These are phyloP conservation scores for Hypoxylon sp. DNA, from an alignment of 2,329 filamentous ascomycete genomes.

Conservation along the genomic window DNA sequence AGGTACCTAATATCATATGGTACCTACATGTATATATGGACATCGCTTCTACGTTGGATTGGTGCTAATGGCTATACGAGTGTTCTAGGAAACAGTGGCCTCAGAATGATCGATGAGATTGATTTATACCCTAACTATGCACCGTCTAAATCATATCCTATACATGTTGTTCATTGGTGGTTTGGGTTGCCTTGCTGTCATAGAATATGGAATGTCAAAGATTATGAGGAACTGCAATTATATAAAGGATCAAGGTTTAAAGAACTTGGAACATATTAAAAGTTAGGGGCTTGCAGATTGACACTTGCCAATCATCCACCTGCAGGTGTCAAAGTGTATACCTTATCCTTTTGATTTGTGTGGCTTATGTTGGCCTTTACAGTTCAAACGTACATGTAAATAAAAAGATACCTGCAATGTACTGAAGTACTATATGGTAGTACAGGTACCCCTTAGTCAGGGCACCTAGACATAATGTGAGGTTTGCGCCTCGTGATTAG, in stretches of 20 bases:
- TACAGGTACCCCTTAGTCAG: slow-evolving; percentile 22
- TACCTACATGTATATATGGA: background rate
- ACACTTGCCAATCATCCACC: slow-evolving; percentile 24
- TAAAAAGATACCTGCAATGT: background rate
- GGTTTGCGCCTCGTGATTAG: slow-evolving; percentile 44
- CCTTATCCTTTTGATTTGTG: slow-evolving; percentile 6
- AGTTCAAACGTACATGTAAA: background rate
- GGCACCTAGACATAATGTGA: too few relatives aligned
- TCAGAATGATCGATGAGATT: background rate
- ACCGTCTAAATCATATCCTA: slow-evolving; percentile 8
- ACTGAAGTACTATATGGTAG: background rate
- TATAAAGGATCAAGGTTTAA: background rate
- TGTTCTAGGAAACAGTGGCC: slow-evolving; percentile 28
- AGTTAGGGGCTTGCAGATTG: slow-evolving; percentile 14
- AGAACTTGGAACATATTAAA: background rate
- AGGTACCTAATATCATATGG: too few relatives aligned
- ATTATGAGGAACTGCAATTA: background rate
- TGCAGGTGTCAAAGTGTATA: slow-evolving; percentile 23
- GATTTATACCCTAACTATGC: background rate
- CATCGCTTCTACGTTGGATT: background rate
- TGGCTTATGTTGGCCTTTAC: background rate
- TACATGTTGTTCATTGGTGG: slow-evolving; percentile 28
- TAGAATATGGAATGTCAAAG: background rate
- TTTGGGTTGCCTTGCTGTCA: slow-evolving; percentile 15
- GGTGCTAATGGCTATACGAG: slow-evolving; percentile 3